These are phyloP conservation scores for Hansenula anomala DNA, from an alignment of 1,139 yeast species.

Conservation along the genomic window DNA sequence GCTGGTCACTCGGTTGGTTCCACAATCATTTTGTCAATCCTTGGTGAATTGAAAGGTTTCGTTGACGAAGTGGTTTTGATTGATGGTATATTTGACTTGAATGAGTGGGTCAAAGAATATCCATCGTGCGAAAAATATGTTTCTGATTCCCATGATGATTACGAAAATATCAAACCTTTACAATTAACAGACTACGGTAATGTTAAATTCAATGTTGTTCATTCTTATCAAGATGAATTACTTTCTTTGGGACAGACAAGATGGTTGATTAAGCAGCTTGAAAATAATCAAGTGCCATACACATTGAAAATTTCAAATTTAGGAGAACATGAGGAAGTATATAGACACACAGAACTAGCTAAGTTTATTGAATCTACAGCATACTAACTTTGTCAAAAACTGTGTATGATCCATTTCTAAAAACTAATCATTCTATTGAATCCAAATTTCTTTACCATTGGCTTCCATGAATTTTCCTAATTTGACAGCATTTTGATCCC, in stretches of 20 bases:
- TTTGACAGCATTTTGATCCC: slow-evolving; percentile 72
- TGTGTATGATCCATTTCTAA: too few species aligned
- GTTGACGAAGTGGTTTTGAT: slow-evolving; percentile 24
- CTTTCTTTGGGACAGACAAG: slow-evolving; percentile 23
- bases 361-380: slow-evolving; percentile 17
- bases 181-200: background rate
- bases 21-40: slow-evolving; percentile 25
- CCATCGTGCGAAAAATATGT: slow-evolving; percentile 39
- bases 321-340: slow-evolving; percentile 28
- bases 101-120: slow-evolving; percentile 35
- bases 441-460: slow-evolving; percentile 61
- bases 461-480: slow-evolving; percentile 57
- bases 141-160: slow-evolving; percentile 32
- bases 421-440: too few species aligned
- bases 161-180: slow-evolving; percentile 7
- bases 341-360: slow-evolving; percentile 18
- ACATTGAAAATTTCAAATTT: slow-evolving; percentile 14
- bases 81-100: slow-evolving; percentile 45
- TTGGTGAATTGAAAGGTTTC: too few species aligned
- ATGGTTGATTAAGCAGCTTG: slow-evolving; percentile 16
- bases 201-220: slow-evolving; percentile 18
- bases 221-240: slow-evolving; percentile 28
- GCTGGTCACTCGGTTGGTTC: slow-evolving; percentile 88
- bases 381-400: too few species aligned
- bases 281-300: slow-evolving; percentile 12